Evolutionary conservation across 352 stramenopile genomes (phyloP).

Genomic region (Globisporangium splendens): DNA sequence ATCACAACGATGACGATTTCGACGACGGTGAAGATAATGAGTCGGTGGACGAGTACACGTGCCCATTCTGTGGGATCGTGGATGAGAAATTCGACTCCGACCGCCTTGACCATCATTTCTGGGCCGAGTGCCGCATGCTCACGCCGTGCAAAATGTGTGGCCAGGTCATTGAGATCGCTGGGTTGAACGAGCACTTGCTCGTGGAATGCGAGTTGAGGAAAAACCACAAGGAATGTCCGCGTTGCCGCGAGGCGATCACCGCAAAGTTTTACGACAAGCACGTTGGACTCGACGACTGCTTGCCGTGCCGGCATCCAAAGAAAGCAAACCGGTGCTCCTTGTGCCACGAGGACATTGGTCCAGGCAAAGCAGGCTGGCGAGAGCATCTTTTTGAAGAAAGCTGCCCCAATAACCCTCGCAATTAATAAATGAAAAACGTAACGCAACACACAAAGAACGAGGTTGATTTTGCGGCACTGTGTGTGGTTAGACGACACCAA

Average conservation of each 20-base stretch:
- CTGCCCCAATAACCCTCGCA: conserved; percentile 81
- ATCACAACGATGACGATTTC: conserved; percentile 35
- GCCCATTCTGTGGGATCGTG: conserved; percentile 88
- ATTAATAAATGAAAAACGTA: conserved; percentile 6
- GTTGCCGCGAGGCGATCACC: conserved; percentile 84
- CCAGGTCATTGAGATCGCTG: conserved; percentile 91
- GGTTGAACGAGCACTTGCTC: conserved; percentile 89
- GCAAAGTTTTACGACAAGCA: conserved; percentile 83
- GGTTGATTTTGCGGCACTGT: not conserved
- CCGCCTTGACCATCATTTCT: conserved; percentile 90
- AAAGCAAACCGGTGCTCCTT: conserved; percentile 74
- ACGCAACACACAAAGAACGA: not conserved
- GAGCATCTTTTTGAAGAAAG: conserved; percentile 61
- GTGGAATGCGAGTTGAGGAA: conserved; percentile 84
- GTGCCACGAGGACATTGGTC: conserved; percentile 71
- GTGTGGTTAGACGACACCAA: too few species aligned
- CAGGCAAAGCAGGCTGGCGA: conserved; percentile 68
- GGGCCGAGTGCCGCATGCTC: conserved; percentile 89
- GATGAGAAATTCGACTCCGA: conserved; percentile 89
- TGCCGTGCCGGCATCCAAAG: conserved; percentile 48
- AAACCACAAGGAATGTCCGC: conserved; percentile 77
- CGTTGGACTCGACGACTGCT: conserved; percentile 69
- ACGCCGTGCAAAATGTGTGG: conserved; percentile 91
- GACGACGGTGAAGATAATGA: conserved; percentile 60
- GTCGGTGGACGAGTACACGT: conserved; percentile 85